Conservation (phyloP, 805 yeast genomes). For the Candida jianshihensis region DNA sequence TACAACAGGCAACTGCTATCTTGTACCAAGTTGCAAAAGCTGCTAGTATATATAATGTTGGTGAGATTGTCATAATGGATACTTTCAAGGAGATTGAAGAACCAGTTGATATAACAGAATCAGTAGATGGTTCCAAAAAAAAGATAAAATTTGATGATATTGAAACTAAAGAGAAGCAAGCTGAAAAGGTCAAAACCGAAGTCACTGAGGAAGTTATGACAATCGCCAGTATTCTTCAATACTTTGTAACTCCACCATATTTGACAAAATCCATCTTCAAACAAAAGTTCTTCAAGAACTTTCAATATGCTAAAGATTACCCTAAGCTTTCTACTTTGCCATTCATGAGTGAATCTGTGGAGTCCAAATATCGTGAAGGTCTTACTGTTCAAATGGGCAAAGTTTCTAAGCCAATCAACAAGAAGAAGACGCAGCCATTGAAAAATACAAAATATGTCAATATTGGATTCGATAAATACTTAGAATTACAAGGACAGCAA, state of each 20-base stretch:
- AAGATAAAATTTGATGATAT: conserved; percentile 29
- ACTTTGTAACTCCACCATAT: conserved; percentile 80
- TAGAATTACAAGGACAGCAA: conserved; percentile 52
- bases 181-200: conserved; percentile 9
- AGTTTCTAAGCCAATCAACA: conserved; percentile 22
- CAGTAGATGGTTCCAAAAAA: conserved; percentile 17
- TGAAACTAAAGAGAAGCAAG: conserved; percentile 11
- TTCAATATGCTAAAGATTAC: conserved; percentile 56
- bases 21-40: conserved; percentile 77
- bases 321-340: conserved; percentile 74
- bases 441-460: conserved; percentile 67
- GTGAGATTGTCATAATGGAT: conserved; percentile 69
- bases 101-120: conserved; percentile 14
- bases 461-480: conserved; percentile 54
- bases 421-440: conserved; percentile 44
- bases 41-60: conserved; percentile 60
- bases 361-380: conserved; percentile 58
- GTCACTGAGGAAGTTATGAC: conserved; percentile 36
- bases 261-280: conserved; percentile 59
- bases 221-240: conserved; percentile 68
- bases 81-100: conserved; percentile 26
- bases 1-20: conserved; percentile 66
- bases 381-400: conserved; percentile 34
- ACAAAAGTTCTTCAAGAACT: conserved; percentile 35
- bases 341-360: conserved; percentile 44